These are phyloP conservation scores for Trichoderma sp. DNA, from an alignment of 2,329 filamentous ascomycete genomes.

Conservation along the genomic window DNA sequence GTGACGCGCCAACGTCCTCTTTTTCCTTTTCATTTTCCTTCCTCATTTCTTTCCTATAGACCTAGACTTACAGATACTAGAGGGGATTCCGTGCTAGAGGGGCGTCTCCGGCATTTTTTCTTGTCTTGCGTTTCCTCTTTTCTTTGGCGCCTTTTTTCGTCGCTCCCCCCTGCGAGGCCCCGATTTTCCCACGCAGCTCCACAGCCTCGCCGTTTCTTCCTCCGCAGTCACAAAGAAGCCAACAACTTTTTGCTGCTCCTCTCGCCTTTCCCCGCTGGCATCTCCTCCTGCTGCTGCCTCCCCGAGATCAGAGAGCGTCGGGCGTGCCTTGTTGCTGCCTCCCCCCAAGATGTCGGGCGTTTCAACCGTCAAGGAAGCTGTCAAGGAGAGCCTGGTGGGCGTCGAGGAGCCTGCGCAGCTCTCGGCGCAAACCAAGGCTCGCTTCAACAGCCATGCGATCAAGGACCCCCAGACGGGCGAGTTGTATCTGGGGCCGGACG, in stretches of 20 bases:
- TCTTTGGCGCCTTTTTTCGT: conserved; percentile 20
- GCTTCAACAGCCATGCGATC: conserved; percentile 75
- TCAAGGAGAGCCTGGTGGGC: conserved; percentile 81
- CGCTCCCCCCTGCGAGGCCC: conserved; percentile 7
- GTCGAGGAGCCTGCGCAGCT: conserved; percentile 60
- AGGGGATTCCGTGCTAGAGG: conserved; percentile 18
- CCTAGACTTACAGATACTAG: conserved; percentile 22
- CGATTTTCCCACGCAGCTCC: conserved; percentile 26
- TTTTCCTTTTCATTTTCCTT: not conserved
- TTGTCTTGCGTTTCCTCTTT: conserved; percentile 20
- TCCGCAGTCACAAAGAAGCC: conserved; percentile 20
- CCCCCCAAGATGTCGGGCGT: conserved; percentile 43
- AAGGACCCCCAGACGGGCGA: conserved; percentile 77
- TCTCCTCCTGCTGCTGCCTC: not conserved
- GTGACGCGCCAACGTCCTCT: not conserved
- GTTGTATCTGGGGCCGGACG: conserved; percentile 75
- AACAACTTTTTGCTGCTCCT: conserved; percentile 16
- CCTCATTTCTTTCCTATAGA: conserved; percentile 29
- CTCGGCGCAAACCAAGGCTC: conserved; percentile 72
- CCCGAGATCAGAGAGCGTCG: conserved; percentile 7
- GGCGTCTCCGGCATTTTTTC: conserved; percentile 27
- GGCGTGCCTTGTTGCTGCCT: not conserved
- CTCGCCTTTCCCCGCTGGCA: conserved; percentile 16
- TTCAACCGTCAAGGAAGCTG: conserved; percentile 63
- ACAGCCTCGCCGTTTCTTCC: conserved; percentile 24